Conservation (phyloP, 352 stramenopile species). For the Aphanomyces invadans region DNA sequence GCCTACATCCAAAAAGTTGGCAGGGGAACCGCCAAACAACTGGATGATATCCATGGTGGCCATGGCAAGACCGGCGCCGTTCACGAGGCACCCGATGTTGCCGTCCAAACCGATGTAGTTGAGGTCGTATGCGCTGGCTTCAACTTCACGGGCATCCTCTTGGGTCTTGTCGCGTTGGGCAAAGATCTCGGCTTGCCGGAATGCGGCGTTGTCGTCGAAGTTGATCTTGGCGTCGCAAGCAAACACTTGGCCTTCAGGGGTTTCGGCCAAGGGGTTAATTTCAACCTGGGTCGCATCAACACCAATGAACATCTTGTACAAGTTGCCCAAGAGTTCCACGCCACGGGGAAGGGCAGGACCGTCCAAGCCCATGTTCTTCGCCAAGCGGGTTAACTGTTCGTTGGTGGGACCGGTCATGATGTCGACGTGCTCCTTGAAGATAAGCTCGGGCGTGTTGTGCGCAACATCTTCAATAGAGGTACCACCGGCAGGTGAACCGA, state of each 20-base stretch:
- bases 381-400: constrained; percentile 65
- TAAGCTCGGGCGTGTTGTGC: constrained; percentile 87
- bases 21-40: constrained; percentile 93
- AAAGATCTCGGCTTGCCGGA: constrained; percentile 94
- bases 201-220: constrained; percentile 98
- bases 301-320: constrained; percentile 96
- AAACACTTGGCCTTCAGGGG: constrained; percentile 89
- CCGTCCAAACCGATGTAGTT: constrained; percentile 99
- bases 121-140: constrained; percentile 91
- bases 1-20: constrained; percentile 99
- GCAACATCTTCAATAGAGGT: constrained; percentile 97
- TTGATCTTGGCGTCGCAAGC: constrained; percentile 98
- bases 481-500: constrained; percentile 91
- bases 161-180: constrained; percentile 82
- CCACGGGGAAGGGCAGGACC: constrained; percentile 42
- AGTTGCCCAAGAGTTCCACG: constrained; percentile 65
- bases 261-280: constrained; percentile 98
- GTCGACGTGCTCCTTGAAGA: constrained; percentile 92
- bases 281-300: constrained; percentile 96
- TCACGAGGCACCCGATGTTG: constrained; percentile 99
- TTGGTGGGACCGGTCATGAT: constrained; percentile 88
- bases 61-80: constrained; percentile 98
- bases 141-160: constrained; percentile 94
- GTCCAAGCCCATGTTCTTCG: constrained; percentile 58
- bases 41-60: constrained; percentile 99